These are phyloP conservation scores for Hypomontagnella monticulosa DNA, from an alignment of 495 filamentous ascomycete species.

Conservation along the genomic window DNA sequence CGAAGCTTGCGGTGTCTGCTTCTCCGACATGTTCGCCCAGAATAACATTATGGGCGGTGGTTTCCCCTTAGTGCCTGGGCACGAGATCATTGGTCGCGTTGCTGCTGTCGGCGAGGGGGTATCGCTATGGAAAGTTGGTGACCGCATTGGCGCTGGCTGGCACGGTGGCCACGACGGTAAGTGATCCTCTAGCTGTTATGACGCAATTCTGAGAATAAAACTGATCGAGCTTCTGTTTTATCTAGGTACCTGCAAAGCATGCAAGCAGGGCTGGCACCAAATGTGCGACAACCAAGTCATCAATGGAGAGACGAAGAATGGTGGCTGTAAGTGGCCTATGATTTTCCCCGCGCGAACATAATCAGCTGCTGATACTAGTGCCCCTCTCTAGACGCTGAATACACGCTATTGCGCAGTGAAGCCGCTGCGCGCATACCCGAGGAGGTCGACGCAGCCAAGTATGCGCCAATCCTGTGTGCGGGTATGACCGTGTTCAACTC, in stretches of 20 bases:
- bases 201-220: no score
- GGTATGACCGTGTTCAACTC: slow-evolving; percentile 6
- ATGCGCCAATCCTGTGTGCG: slow-evolving; percentile 4
- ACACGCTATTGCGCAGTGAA: slow-evolving; percentile 3
- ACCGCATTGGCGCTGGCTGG: slow-evolving; percentile 5
- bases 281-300: slow-evolving; percentile 16
- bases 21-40: neutral
- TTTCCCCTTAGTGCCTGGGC: slow-evolving; percentile 49
- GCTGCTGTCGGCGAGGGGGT: slow-evolving; percentile 41
- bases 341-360: neutral
- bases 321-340: neutral
- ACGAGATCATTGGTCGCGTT: slow-evolving; percentile 62
- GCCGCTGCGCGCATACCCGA: slow-evolving; percentile 4
- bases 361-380: neutral
- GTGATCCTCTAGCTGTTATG: no score
- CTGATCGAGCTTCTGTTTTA: no score
- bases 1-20: slow-evolving; percentile 4
- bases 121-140: slow-evolving; percentile 1
- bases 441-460: slow-evolving; percentile 9
- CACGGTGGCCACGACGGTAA: slow-evolving; percentile 5
- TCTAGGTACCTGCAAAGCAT: neutral
- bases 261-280: slow-evolving; percentile 9
- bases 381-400: slow-evolving; percentile 1
- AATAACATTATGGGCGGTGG: neutral
- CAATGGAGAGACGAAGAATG: slow-evolving; percentile 4